A percentile compares a stretch with the other conserved stretches of the same genome.
These are phyloP conservation scores for Eucalyptus tenuipes DNA, from an alignment of 345 rosid genomes.

Conservation along the genomic window DNA sequence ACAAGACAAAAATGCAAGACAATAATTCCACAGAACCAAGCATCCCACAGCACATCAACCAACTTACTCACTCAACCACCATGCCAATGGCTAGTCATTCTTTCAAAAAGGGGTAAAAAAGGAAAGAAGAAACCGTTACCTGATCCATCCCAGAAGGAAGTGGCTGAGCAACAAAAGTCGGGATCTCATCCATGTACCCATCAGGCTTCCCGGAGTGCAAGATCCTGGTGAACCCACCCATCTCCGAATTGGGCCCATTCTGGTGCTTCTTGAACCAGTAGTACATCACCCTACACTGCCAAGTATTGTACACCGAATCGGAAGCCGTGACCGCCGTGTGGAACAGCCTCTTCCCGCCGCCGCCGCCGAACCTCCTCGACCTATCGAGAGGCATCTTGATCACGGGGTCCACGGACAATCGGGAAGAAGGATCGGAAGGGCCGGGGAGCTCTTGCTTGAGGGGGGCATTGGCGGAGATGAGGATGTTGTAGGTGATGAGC, in stretches of 20 bases:
- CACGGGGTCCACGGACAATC: conserved; percentile 41
- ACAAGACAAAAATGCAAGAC: neutral
- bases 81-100: neutral
- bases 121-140: conserved; percentile 20
- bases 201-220: conserved; percentile 90
- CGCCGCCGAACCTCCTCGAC: conserved; percentile 13
- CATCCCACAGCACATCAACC: neutral
- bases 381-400: conserved; percentile 62
- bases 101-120: neutral
- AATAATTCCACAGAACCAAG: neutral
- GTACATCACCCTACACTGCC: conserved; percentile 98
- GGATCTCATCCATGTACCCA: conserved; percentile 84
- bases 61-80: neutral
- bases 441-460: conserved; percentile 78
- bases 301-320: conserved; percentile 81
- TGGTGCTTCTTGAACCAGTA: conserved; percentile 83
- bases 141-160: conserved; percentile 89
- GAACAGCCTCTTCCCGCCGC: conserved; percentile 42
- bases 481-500: conserved; percentile 89
- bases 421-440: conserved; percentile 24
- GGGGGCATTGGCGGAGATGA: conserved; percentile 91
- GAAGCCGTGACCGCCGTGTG: conserved; percentile 99
- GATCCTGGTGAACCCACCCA: conserved; percentile 98
- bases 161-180: conserved; percentile 91
- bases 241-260: conserved; percentile 54